Conservation (phyloP, 2,329 filamentous ascomycete genomes). For the Cordyceps cicadae region DNA sequence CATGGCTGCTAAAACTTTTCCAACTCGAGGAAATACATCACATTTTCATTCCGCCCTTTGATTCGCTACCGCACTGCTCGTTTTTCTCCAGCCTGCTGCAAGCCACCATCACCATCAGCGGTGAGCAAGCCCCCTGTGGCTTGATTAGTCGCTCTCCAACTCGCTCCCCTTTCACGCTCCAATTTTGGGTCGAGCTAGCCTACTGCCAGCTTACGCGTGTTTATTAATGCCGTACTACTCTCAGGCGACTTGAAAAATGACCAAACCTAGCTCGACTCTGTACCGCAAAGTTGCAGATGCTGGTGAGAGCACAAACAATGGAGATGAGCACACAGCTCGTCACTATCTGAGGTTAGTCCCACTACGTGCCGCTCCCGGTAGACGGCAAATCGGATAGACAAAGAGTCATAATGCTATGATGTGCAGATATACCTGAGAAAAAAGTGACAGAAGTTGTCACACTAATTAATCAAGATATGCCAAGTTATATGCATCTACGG, state of each 20-base stretch:
- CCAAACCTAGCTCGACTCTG: background rate
- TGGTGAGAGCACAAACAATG: background rate
- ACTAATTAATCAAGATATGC: background rate
- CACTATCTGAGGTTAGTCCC: background rate
- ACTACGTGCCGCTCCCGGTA: background rate
- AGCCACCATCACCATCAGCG: conserved; percentile 6
- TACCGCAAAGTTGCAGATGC: too few species aligned
- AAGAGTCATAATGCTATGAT: background rate
- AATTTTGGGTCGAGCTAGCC: background rate
- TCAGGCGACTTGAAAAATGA: background rate
- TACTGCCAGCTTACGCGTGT: background rate
- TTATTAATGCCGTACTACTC: background rate
- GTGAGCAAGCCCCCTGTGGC: conserved; percentile 7
- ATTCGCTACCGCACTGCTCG: too few species aligned
- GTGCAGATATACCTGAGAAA: background rate
- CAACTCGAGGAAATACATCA: too few species aligned
- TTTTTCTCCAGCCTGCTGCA: background rate
- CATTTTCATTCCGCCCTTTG: background rate
- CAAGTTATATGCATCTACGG: background rate
- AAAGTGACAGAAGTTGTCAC: background rate
- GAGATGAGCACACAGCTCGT: background rate
- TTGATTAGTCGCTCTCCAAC: background rate
- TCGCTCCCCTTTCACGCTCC: background rate
- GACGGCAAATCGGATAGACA: background rate
- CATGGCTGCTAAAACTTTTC: background rate